phyloP scores from a whole-genome alignment of 176 grass and related monocot species.

The Oryza officinalis region DNA sequence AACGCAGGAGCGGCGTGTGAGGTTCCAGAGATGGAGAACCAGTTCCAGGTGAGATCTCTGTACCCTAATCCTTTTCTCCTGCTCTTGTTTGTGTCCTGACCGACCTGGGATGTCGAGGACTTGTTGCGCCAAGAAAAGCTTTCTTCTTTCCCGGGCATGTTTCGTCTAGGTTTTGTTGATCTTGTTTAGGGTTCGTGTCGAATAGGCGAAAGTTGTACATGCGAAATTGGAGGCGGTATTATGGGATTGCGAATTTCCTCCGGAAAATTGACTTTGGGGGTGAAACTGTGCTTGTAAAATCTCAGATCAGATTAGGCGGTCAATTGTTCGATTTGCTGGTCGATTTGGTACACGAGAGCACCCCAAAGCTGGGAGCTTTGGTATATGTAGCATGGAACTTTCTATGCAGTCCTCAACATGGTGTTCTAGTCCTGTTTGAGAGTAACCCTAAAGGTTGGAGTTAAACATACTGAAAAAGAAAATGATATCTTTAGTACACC shows the following conservation, averaged over 20 bases:
- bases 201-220: not conserved
- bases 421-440: not conserved
- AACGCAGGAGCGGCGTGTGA: not conserved
- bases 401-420: not conserved
- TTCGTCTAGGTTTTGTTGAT: not conserved
- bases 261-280: not conserved
- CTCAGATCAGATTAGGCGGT: not conserved
- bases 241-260: not conserved
- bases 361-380: not conserved
- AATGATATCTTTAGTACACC: not conserved
- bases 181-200: not conserved
- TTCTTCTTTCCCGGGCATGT: not conserved
- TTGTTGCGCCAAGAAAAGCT: not conserved
- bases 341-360: not conserved
- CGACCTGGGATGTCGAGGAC: not conserved
- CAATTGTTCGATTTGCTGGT: not conserved
- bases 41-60: constrained; percentile 39
- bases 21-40: constrained; percentile 28
- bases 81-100: not conserved
- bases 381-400: not conserved
- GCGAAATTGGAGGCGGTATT: too few relatives aligned
- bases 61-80: not conserved
- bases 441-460: not conserved
- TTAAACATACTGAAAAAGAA: not conserved
- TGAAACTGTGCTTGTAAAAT: not conserved